These are phyloP conservation scores for Xylariaceae sp. DNA, from an alignment of 2,329 filamentous ascomycete genomes.

Conservation along the genomic window DNA sequence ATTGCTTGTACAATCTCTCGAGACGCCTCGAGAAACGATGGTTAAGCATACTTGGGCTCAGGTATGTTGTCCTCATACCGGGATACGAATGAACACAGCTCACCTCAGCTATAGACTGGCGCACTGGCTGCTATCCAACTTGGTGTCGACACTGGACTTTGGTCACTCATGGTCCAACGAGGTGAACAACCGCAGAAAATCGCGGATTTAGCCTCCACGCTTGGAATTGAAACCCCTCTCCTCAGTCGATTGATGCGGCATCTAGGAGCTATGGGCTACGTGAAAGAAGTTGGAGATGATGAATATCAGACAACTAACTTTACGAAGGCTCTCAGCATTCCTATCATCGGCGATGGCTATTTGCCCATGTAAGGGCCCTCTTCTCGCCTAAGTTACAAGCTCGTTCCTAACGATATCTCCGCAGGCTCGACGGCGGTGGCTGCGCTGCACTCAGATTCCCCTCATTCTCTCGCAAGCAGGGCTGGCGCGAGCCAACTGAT, in stretches of 20 bases:
- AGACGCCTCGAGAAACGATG: slow-evolving; percentile 47
- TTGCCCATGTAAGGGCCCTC: slow-evolving; percentile 24
- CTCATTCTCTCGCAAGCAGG: slow-evolving; percentile 27
- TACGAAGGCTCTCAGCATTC: slow-evolving; percentile 25
- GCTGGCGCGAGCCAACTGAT: slow-evolving; percentile 30
- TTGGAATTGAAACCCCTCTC: slow-evolving; percentile 21
- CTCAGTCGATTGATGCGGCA: slow-evolving; percentile 33
- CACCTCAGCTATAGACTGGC: background rate
- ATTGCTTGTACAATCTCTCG: slow-evolving; percentile 33
- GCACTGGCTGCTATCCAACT: slow-evolving; percentile 24
- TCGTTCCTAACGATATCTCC: slow-evolving; percentile 1
- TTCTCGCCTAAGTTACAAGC: background rate
- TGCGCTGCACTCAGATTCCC: slow-evolving; percentile 25
- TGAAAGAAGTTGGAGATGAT: slow-evolving; percentile 30
- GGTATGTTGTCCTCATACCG: slow-evolving; percentile 18
- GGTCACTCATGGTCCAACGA: slow-evolving; percentile 31
- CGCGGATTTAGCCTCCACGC: slow-evolving; percentile 27
- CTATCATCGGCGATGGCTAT: slow-evolving; percentile 25
- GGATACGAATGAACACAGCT: background rate
- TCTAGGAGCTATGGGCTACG: slow-evolving; percentile 32
- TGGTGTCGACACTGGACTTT: slow-evolving; percentile 36
- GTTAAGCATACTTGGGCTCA: slow-evolving; percentile 44
- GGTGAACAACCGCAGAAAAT: slow-evolving; percentile 30
- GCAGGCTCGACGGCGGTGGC: slow-evolving; percentile 8
- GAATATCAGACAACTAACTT: slow-evolving; percentile 32